Evolutionary conservation across 148 eudicot species (phyloP).

Genomic region (Chenopodium berlandieri): DNA sequence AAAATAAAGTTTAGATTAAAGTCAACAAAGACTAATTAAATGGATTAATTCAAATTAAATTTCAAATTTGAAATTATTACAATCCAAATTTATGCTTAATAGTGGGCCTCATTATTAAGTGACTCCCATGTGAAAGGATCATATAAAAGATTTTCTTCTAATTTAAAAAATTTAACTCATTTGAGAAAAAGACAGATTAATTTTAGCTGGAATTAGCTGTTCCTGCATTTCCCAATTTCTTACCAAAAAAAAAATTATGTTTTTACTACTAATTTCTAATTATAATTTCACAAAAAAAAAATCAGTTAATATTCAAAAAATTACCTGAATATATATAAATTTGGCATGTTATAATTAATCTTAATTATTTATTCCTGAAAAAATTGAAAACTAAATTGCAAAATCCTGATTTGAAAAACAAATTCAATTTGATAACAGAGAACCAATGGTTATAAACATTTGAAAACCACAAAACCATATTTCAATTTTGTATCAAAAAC

Average conservation of each 20-base stretch:
- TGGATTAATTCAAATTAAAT: background rate
- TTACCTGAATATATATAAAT: background rate
- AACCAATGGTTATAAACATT: background rate
- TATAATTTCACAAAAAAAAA: background rate
- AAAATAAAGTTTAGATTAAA: background rate
- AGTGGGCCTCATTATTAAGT: background rate
- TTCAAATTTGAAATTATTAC: background rate
- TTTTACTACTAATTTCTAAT: background rate
- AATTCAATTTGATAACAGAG: background rate
- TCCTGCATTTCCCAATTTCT: constrained; percentile 8
- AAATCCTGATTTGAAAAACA: too few relatives aligned
- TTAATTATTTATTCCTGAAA: background rate
- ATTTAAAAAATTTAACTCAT: constrained; percentile 15
- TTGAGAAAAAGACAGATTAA: constrained; percentile 16
- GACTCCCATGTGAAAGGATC: constrained; percentile 36
- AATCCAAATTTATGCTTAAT: constrained; percentile 5
- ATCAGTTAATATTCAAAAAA: background rate
- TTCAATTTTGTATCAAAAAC: background rate
- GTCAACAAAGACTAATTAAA: background rate
- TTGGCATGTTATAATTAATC: background rate
- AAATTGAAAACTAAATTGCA: too few relatives aligned
- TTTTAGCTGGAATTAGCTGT: constrained; percentile 27
- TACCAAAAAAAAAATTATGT: background rate
- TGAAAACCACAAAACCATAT: background rate
- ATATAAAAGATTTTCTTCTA: constrained; percentile 13